Base-by-base conservation (phyloP, 345 rosid genomes). In the Heritiera fomes region DNA sequence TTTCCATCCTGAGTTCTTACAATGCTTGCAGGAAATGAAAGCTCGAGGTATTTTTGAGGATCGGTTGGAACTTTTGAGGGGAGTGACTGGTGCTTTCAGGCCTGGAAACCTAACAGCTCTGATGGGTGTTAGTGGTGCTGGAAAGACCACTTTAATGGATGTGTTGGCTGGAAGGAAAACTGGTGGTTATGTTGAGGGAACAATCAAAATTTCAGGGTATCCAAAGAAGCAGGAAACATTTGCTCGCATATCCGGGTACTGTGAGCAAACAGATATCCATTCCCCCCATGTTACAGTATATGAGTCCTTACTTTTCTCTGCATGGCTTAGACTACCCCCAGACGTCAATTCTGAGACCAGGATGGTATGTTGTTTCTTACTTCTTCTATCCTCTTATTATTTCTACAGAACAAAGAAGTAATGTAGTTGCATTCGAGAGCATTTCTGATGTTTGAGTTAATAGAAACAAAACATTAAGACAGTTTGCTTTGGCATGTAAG, bases 101-200 rank as follows among this genome's bases (percentile, higher is more conserved):
- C 90, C 95, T 8, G 93, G 95, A 47, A 87, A 89, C 69, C 85
- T 91, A 38, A 88, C 91, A 11, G 93, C 95, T 58, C 80, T 91
- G 28, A 91, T 91, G 93, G 95, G 95, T 5, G 79, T 91, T 53
- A 89, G 93, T 49, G 95, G 95, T 3, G 93, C 93, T 52, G 93
- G 95, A 13, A 91, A 91, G 75, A 91, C 95, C 73, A 91, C 95
- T 40, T 83, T 91, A 11, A 87, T 91, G 95, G 95, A 91, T 81
- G 93, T 91, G 15, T 74, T 91, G 80, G 88, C 95, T 8, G 95
- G 95, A 73, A 87, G 95, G 79, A 91, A 91, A 88, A 91, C 95
- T 5, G 91, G 90, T 9, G 93, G 95, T 56, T 86, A 89, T 75
- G 85, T 88, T 28, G 84, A 77, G 4, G 93, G 95, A 61, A 80